These are phyloP conservation scores for Podospora pseudopauciseta DNA, from an alignment of 495 filamentous ascomycete genomes.

Conservation along the genomic window DNA sequence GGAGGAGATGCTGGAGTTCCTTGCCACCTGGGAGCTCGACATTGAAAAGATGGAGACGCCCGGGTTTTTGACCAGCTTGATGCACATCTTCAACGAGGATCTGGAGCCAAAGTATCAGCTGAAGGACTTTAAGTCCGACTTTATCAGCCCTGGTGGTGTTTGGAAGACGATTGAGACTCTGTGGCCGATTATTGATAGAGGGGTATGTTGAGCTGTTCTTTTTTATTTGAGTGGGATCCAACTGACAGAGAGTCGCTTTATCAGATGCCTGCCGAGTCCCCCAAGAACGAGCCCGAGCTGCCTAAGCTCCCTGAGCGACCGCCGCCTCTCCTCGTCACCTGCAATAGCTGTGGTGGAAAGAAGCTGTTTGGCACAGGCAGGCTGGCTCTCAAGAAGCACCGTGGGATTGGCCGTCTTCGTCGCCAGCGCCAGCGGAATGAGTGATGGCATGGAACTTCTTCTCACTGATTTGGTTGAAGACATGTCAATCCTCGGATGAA, in stretches of 20 bases:
- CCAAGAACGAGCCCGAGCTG: neutral
- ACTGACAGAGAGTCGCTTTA: neutral
- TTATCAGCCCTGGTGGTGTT: neutral
- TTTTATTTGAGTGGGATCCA: neutral
- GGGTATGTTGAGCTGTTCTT: neutral
- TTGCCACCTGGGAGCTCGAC: neutral
- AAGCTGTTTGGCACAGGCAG: neutral
- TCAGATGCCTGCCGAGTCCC: neutral
- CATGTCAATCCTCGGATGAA: too few relatives aligned
- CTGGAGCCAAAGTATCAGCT: neutral
- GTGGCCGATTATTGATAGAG: neutral
- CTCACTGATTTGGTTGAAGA: neutral
- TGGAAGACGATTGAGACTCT: neutral
- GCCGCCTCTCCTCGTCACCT: neutral
- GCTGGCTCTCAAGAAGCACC: neutral
- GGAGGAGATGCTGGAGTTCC: neutral
- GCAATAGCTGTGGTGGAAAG: neutral
- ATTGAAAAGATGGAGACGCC: neutral
- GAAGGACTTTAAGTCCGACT: neutral
- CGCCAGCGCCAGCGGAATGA: neutral
- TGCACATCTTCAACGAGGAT: neutral
- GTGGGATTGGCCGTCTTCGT: neutral
- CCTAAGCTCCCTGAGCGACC: neutral
- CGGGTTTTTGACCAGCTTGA: neutral
- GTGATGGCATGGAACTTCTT: neutral